phyloP scores from a whole-genome alignment of 1,284 basidiomycete species.

The Rhodotorula mucilaginosa region DNA sequence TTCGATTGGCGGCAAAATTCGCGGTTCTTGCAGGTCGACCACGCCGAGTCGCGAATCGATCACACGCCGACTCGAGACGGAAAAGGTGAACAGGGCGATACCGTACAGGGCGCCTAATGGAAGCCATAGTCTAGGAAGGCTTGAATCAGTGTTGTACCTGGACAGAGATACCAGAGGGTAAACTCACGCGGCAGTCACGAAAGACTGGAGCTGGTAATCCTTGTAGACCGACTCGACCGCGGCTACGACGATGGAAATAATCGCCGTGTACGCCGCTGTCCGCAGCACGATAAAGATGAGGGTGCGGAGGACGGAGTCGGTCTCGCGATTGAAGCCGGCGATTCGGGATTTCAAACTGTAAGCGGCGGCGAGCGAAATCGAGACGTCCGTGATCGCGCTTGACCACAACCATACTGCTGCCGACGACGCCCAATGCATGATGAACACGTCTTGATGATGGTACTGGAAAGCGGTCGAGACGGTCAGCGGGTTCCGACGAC shows the following conservation, averaged over 20 bases:
- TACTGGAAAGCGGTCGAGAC: not conserved
- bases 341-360: slow-evolving; percentile 15
- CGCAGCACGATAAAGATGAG: slow-evolving; percentile 16
- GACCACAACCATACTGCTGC: slow-evolving; percentile 8
- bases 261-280: slow-evolving; percentile 25
- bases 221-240: not conserved
- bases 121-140: slow-evolving; percentile 4
- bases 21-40: not conserved
- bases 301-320: slow-evolving; percentile 14
- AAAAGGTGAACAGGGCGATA: slow-evolving; percentile 15
- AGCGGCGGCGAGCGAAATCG: slow-evolving; percentile 16
- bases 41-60: slow-evolving; percentile 4
- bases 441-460: not conserved
- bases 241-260: slow-evolving; percentile 14
- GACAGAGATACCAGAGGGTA: not conserved
- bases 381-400: slow-evolving; percentile 10
- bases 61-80: slow-evolving; percentile 1
- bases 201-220: not conserved
- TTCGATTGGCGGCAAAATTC: not conserved
- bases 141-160: not conserved
- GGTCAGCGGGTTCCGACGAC: not conserved
- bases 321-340: slow-evolving; percentile 21
- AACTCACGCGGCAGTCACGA: not conserved
- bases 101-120: slow-evolving; percentile 9
- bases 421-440: slow-evolving; percentile 6